Base-by-base conservation (phyloP, 2,329 filamentous ascomycete species). In the Trichophaea hybrida region DNA sequence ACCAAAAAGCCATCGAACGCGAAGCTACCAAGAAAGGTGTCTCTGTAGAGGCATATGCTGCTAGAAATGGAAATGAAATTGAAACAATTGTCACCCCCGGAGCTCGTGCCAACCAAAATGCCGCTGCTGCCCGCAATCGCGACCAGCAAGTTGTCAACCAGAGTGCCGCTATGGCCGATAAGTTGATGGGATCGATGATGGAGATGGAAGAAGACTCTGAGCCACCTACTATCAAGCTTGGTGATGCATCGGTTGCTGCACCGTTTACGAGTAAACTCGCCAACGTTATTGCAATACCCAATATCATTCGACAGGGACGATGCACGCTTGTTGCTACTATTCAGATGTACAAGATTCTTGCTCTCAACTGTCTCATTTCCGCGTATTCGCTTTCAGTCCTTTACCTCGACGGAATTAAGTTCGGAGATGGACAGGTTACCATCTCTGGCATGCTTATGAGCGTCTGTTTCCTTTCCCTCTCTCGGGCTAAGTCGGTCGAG, bases 381-480 rank as follows among this genome's bases (percentile, higher is more conserved):
- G 93, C 93, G 40, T 98, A 98, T 81, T 95, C 88, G 73, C 75
- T 98, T 71, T 94, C 87, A 72, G 93, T 98, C 15, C 78, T 98
- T 60, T 98, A 98, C 70, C 81, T 98, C 1, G 91, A 97, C 69
- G 93, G 93, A 64, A 98, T 98, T 78, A 98, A 98, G 76, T 98
- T 98, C 71, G 90, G 93, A 59, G 93, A 98, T 71, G 89, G 90
- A 3, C 93, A 98, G 74, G 93, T 97, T 67, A 98, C 93, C 13
- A 97, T 98, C 69, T 96, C 89, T 68, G 93, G 93, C 68, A 97
- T 98, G 87, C 84, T 98, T 72, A 97, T 98, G 93, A 96, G 90
- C 69, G 93, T 98, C 55, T 98, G 93, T 75, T 98, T 98, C 80
- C 76, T 98, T 69, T 96, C 90, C 63, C 96, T 98, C 69, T 97